Evolutionary conservation across 352 stramenopile genomes (phyloP), one percentile per base, ranked within the genome.

Genomic region (Pythium dissimile): DNA sequence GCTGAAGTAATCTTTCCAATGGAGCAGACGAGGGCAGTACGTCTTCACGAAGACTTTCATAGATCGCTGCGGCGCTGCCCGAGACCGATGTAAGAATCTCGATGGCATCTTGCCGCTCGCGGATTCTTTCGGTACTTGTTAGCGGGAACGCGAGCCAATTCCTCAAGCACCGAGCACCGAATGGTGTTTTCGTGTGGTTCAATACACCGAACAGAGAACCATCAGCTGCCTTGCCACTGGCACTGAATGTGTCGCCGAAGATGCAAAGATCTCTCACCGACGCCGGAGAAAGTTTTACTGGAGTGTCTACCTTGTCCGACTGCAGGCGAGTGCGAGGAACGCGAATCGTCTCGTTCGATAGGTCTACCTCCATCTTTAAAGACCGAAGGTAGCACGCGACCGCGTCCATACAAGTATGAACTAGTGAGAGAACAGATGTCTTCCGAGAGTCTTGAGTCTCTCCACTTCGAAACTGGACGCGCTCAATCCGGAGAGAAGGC

Each of bases 141-240:
- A 61, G 44, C 8, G 59, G 59, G n/a, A 23, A 45, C 15, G 15
- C 34, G 2, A 66, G n/a, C 59, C 59, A 66, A 5, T 54, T 20
- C 5, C 27, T 48, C n/a, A 66, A 23, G 23, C 35, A 34, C 16
- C 59, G 35, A 5, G 59, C 51, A 18, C 59, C 59, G 34, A 53
- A 66, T 5, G 16, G 3, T 13, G 59, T 66, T 12, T 13, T 12
- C 2, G 59, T 62, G 32, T 66, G 59, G 32, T 66, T 56, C 5
- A 66, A 37, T 5, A 66, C 13, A 30, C 37, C 18, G 27, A 66
- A 66, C 2, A 66, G 59, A 3, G 59, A 66, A 10, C 41, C 32
- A 5, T 31, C 20, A 1, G 10, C 18, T 7, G 7, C 18, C 13
- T 5, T 38, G 12, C 11, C 4, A 10, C 13, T 11, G 31, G n/a